Base-by-base conservation (phyloP, 148 eudicot genomes). In the Silene latifolia region DNA sequence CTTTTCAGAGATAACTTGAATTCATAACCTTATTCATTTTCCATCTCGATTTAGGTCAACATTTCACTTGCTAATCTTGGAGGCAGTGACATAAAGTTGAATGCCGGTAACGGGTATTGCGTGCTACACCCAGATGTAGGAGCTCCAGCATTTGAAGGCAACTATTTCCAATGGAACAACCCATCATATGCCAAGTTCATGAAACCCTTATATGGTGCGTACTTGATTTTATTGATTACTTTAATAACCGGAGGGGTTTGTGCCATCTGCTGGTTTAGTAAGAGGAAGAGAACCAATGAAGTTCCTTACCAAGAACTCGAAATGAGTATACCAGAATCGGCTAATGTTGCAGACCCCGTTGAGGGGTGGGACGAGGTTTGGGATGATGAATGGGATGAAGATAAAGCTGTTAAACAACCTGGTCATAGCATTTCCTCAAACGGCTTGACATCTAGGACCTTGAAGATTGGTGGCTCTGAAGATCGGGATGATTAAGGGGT, bases 331-430 rank as follows among this genome's bases (percentile, higher is more conserved):
- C 87, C 98, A 0, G 88, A 88, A 81, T 75, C 89, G 20, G 81
- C 88, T 32, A 82, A 42, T 46, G 75, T 73, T 39, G 84, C 74
- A 57, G 92, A 85, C 53, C 24, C 87, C 57, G 88, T 85, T 20
- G 89, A 93, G 58, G 98, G 97, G 21, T 93, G 98, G 98, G 97
- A 93, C 74, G 88, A 89, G 69, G 95, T 80, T 14, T 93, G 98
- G 98, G 98, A 91, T 60, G 92, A 91, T 76, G 98, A 88, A 42
- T 93, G 97, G 98, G 98, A 89, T 29, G 97, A 88, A 63, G 93
- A 88, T 20, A 85, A 78, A 68, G 89, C 91, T 7, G 91, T 88
- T 75, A 88, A 72, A 84, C 82, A 97, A 56, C 90, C 94, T 59
- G 88, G 81, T 6, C 83, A 47, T 27, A 88, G 76, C 69, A 78